These are phyloP conservation scores for Dalbergia cochinchinensis DNA, from an alignment of 306 rosid species.

Conservation along the genomic window DNA sequence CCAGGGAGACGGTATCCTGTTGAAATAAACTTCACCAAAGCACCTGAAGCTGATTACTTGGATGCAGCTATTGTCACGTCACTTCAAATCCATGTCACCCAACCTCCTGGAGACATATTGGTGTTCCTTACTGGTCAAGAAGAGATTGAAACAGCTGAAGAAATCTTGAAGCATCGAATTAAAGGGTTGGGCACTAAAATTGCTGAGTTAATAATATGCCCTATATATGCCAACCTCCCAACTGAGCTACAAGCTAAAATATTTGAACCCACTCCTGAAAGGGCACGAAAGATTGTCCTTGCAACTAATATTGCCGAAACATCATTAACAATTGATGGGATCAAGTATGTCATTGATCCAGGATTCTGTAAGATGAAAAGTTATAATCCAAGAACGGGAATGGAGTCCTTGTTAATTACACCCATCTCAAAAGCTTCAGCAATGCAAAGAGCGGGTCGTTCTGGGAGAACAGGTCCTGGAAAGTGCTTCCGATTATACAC, in stretches of 20 bases:
- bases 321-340: constrained; percentile 95
- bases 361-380: constrained; percentile 87
- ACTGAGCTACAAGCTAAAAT: constrained; percentile 94
- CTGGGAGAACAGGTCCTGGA: constrained; percentile 98
- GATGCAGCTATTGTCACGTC: constrained; percentile 96
- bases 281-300: constrained; percentile 94
- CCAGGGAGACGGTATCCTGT: constrained; percentile 96
- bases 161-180: constrained; percentile 88
- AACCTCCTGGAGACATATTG: constrained; percentile 89
- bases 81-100: constrained; percentile 93
- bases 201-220: constrained; percentile 93
- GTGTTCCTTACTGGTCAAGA: constrained; percentile 97
- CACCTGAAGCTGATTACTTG: constrained; percentile 97
- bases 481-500: constrained; percentile 93
- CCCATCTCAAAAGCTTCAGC: constrained; percentile 99
- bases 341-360: constrained; percentile 95
- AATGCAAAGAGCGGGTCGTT: constrained; percentile 92
- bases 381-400: constrained; percentile 91
- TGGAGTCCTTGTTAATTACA: constrained; percentile 85
- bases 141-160: constrained; percentile 97
- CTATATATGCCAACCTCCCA: constrained; percentile 95
- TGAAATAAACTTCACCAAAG: constrained; percentile 86
- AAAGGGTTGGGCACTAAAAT: constrained; percentile 93
- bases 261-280: constrained; percentile 97
- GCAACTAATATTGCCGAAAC: constrained; percentile 99